A percentile compares a stretch with the other conserved stretches of the same genome.
phyloP scores from a whole-genome alignment of 768 basidiomycete species.

The Inosperma sp. region DNA sequence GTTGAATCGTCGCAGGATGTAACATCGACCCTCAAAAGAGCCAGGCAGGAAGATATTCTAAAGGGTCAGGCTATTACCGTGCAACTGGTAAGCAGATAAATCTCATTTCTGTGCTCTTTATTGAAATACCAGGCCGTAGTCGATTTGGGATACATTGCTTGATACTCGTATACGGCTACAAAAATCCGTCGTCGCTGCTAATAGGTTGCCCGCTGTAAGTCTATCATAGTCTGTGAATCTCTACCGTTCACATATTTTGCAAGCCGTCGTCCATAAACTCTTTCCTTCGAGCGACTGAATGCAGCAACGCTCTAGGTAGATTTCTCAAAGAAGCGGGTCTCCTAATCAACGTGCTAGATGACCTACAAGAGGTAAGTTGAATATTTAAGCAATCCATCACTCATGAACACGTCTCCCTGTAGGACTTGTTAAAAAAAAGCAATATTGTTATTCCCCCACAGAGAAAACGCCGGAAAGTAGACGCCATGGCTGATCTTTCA shows the following conservation, averaged over 20 bases:
- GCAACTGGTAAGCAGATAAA: constrained; percentile 62
- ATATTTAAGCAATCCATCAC: not conserved
- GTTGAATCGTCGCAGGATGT: constrained; percentile 30
- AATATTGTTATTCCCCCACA: constrained; percentile 46
- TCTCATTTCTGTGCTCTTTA: not conserved
- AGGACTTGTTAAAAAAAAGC: constrained; percentile 47
- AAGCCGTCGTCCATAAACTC: constrained; percentile 35
- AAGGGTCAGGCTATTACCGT: constrained; percentile 83
- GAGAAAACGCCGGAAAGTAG: constrained; percentile 50
- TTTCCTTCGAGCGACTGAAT: constrained; percentile 36
- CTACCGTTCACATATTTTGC: constrained; percentile 12
- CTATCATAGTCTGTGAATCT: not conserved
- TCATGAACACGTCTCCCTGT: not conserved
- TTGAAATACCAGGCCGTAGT: constrained; percentile 36
- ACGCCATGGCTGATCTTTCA: constrained; percentile 24
- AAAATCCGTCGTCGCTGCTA: constrained; percentile 64
- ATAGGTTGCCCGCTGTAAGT: constrained; percentile 62
- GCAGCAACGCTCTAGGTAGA: constrained; percentile 42
- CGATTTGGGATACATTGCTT: constrained; percentile 80
- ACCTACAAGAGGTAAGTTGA: constrained; percentile 57
- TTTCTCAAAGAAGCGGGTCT: constrained; percentile 57
- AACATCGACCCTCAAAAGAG: constrained; percentile 49
- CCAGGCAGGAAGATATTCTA: constrained; percentile 61
- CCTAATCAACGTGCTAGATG: constrained; percentile 63
- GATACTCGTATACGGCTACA: constrained; percentile 92